Evolutionary conservation across 305 asterid species (phyloP).

Genomic region (Solanum hybrid): DNA sequence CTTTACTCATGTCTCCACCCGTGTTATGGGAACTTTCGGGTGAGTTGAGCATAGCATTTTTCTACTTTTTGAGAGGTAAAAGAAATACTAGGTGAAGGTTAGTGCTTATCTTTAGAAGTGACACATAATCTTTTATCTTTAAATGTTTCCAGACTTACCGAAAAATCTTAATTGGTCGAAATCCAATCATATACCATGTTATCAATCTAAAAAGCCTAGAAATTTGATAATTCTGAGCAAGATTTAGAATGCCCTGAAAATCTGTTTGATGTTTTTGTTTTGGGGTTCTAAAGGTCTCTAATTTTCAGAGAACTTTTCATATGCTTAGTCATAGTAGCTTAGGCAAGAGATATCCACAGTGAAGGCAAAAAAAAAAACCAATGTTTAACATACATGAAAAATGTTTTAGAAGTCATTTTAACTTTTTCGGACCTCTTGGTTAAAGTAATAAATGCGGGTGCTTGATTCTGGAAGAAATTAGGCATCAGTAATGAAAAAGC

Average conservation of each 20-base stretch:
- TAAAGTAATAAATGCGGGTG: background rate
- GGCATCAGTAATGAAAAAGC: background rate
- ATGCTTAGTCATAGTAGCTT: background rate
- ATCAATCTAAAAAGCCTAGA: background rate
- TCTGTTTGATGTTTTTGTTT: background rate
- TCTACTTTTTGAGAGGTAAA: background rate
- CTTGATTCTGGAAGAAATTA: background rate
- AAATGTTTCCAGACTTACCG: background rate
- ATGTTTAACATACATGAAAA: background rate
- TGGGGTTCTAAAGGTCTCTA: background rate
- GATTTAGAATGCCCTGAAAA: background rate
- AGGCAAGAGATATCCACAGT: background rate
- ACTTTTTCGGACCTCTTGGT: background rate
- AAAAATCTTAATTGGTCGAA: background rate
- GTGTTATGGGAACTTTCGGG: constrained; percentile 93
- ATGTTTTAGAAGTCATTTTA: background rate
- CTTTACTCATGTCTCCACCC: constrained; percentile 71
- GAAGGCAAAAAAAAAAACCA: background rate
- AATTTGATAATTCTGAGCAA: background rate
- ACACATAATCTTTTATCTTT: background rate
- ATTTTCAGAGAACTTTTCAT: background rate
- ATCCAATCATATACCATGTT: background rate
- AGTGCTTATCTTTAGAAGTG: background rate
- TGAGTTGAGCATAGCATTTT: constrained; percentile 11
- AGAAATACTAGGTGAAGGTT: background rate